Percentiles rank a stretch among this genome's conserved stretches.
These are phyloP conservation scores for Saccharomyces pastorianus DNA, from an alignment of 1,139 yeast genomes.

Conservation along the genomic window DNA sequence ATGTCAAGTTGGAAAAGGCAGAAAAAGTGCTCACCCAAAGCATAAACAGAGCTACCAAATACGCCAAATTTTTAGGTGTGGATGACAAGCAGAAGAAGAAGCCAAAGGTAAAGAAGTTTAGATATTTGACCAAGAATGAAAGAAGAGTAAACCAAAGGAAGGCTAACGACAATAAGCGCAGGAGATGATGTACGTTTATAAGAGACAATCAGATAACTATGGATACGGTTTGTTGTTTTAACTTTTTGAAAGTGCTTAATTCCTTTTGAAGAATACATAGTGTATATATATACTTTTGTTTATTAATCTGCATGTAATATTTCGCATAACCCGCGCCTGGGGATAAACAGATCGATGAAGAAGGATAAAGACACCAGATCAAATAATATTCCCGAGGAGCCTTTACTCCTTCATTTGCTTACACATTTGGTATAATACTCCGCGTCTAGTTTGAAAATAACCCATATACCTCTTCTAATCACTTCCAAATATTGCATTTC, in stretches of 20 bases:
- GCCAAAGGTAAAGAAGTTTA: slow-evolving; percentile 67
- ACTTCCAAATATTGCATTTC: slow-evolving; percentile 70
- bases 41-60: slow-evolving; percentile 61
- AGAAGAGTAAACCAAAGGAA: slow-evolving; percentile 61
- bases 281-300: neutral
- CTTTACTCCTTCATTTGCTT: neutral
- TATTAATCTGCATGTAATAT: neutral
- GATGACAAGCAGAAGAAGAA: slow-evolving; percentile 34
- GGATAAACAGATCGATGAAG: neutral
- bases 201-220: neutral
- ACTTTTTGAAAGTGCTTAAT: neutral
- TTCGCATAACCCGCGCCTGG: neutral
- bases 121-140: slow-evolving; percentile 75
- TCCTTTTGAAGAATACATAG: neutral
- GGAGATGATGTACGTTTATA: slow-evolving; percentile 15
- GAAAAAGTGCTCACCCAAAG: slow-evolving; percentile 56
- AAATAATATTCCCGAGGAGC: no score
- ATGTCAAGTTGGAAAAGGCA: slow-evolving; percentile 54
- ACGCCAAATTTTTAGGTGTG: slow-evolving; percentile 55
- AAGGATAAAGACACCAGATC: neutral
- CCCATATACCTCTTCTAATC: slow-evolving; percentile 82
- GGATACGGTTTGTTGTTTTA: neutral
- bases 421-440: slow-evolving; percentile 40
- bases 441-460: slow-evolving; percentile 71
- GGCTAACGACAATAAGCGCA: slow-evolving; percentile 36